phyloP scores from a whole-genome alignment of 192 early-diverging fungal genomes.

The Rhizophagus sp. region DNA sequence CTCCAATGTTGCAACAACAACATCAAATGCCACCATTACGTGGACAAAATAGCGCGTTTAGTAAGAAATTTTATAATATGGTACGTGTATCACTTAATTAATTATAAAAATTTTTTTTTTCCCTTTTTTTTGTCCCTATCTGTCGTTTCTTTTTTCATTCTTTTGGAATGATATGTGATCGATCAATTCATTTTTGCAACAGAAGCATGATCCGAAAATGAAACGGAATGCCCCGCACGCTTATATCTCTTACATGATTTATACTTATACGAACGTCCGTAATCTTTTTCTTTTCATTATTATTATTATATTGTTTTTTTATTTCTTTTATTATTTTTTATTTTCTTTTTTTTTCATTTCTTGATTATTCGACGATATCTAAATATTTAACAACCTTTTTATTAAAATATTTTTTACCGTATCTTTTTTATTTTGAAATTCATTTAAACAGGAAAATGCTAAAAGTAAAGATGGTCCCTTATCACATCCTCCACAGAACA shows the following conservation, averaged over 20 bases:
- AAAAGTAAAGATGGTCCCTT: conserved; percentile 3
- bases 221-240: conserved; percentile 52
- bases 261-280: conserved; percentile 45
- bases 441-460: not conserved
- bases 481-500: not conserved
- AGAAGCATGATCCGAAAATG: conserved; percentile 51
- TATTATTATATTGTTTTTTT: no score
- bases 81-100: conserved; percentile 9
- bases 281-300: not conserved
- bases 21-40: not conserved
- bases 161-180: conserved; percentile 25
- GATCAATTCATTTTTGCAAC: conserved; percentile 24
- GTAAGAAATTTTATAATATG: conserved; percentile 30
- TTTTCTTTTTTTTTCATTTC: not conserved
- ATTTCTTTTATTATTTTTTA: not conserved
- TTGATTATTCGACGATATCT: no score
- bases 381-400: no score
- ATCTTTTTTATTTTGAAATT: not conserved
- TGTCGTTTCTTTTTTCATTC: not conserved
- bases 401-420: no score
- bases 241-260: conserved; percentile 55
- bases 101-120: not conserved
- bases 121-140: not conserved
- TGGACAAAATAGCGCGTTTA: conserved; percentile 6
- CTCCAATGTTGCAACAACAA: not conserved